Percentiles rank a stretch among this genome's conserved stretches.
Evolutionary conservation across 768 basidiomycete species (phyloP).

Genomic region (Leucocoprinus birnbaumii): DNA sequence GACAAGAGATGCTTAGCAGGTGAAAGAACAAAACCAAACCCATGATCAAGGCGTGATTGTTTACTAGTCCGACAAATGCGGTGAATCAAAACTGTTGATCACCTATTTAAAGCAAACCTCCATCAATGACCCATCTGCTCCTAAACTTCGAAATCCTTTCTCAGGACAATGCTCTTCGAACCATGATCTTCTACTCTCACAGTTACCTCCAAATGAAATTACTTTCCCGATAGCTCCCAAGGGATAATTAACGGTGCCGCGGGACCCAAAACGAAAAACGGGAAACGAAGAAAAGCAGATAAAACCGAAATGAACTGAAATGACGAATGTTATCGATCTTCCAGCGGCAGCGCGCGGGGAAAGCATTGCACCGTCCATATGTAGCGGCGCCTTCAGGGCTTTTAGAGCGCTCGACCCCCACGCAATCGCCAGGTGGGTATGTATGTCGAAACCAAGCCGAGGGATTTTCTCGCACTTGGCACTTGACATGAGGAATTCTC

Average conservation of each 20-base stretch:
- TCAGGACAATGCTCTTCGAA: not conserved
- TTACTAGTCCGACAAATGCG: not conserved
- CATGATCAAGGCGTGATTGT: not conserved
- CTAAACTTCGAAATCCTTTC: not conserved
- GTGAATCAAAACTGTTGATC: not conserved
- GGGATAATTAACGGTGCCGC: too few species aligned
- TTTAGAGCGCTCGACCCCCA: too few species aligned
- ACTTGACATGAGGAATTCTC: not conserved
- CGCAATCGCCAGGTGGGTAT: too few species aligned
- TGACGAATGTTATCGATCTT: too few species aligned
- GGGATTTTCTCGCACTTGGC: not conserved
- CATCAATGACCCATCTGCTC: not conserved
- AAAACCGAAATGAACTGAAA: not conserved
- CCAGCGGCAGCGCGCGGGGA: too few species aligned
- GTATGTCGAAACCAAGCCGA: not conserved
- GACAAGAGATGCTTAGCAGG: not conserved
- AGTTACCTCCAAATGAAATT: constrained; percentile 1
- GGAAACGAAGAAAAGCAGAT: not conserved
- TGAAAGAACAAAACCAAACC: not conserved
- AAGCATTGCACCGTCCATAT: too few species aligned
- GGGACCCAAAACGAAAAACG: not conserved
- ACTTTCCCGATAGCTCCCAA: too few species aligned
- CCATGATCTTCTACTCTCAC: not conserved
- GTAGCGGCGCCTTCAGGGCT: too few species aligned
- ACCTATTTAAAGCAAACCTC: not conserved